phyloP scores from a whole-genome alignment of 345 rosid species.

The Viola odorata region DNA sequence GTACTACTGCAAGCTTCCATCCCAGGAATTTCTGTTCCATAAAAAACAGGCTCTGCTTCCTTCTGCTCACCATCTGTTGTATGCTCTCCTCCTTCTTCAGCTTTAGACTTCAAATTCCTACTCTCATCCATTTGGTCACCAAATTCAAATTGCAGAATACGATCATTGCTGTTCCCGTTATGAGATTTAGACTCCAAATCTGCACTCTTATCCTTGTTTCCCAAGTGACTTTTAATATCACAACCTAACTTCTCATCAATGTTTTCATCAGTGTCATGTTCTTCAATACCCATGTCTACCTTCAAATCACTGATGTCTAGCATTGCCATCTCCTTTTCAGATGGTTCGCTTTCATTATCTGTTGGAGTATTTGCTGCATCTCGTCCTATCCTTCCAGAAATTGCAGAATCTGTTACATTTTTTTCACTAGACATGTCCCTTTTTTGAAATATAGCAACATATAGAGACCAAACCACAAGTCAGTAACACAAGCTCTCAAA shows the following conservation, averaged over 20 bases:
- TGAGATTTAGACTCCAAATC: slow-evolving; percentile 12
- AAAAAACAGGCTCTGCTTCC: slow-evolving; percentile 39
- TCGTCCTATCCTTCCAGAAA: slow-evolving; percentile 25
- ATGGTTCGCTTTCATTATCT: slow-evolving; percentile 16
- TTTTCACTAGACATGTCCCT: slow-evolving; percentile 17
- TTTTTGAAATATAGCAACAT: slow-evolving; percentile 20
- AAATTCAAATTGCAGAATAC: slow-evolving; percentile 14
- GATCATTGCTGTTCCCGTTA: slow-evolving; percentile 13
- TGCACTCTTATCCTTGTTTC: slow-evolving; percentile 9
- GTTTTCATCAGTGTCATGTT: slow-evolving; percentile 12
- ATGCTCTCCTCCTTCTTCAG: slow-evolving; percentile 23
- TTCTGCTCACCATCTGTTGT: slow-evolving; percentile 25
- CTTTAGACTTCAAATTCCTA: slow-evolving; percentile 18
- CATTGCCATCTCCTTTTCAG: slow-evolving; percentile 23
- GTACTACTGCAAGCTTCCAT: slow-evolving; percentile 30
- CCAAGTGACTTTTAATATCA: slow-evolving; percentile 1
- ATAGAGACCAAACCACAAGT: slow-evolving; percentile 11
- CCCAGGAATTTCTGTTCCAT: slow-evolving; percentile 46
- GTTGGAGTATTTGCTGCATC: slow-evolving; percentile 11
- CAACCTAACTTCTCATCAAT: slow-evolving; percentile 4
- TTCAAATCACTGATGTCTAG: slow-evolving; percentile 19
- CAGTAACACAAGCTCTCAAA: slow-evolving; percentile 13
- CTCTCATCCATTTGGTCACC: slow-evolving; percentile 18
- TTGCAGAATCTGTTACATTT: slow-evolving; percentile 11
- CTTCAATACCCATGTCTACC: slow-evolving; percentile 16